Percentiles rank a stretch among this genome's conserved stretches.
phyloP scores from a whole-genome alignment of 352 stramenopile species.

The Phytophthora pseudosyringae region DNA sequence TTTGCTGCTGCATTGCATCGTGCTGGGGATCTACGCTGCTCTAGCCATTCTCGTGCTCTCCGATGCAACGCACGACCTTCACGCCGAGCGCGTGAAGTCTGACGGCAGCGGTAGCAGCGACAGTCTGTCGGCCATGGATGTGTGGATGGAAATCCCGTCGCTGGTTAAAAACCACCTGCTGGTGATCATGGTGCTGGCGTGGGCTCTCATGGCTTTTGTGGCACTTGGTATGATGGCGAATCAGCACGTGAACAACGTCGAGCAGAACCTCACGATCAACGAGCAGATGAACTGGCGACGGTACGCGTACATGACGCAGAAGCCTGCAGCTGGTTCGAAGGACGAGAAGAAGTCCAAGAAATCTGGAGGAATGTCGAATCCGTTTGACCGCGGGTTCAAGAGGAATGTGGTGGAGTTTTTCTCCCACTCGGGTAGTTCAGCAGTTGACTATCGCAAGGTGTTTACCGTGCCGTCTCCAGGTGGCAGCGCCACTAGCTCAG shows the following conservation, averaged over 20 bases:
- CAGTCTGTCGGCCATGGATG: constrained; percentile 50
- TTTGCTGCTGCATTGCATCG: constrained; percentile 66
- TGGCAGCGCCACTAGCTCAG: constrained; percentile 18
- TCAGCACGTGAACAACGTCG: constrained; percentile 71
- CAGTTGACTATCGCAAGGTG: constrained; percentile 51
- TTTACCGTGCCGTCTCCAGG: constrained; percentile 36
- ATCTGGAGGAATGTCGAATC: constrained; percentile 39
- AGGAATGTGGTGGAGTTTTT: constrained; percentile 63
- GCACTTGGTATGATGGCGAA: constrained; percentile 67
- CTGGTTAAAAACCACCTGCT: constrained; percentile 63
- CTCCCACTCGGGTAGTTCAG: constrained; percentile 34
- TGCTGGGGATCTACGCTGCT: constrained; percentile 53
- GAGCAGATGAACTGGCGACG: constrained; percentile 86
- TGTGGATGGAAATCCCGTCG: constrained; percentile 66
- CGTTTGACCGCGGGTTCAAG: constrained; percentile 52
- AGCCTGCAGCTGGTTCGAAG: constrained; percentile 7
- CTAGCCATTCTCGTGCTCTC: constrained; percentile 52
- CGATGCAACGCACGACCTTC: constrained; percentile 42
- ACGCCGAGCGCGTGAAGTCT: constrained; percentile 35
- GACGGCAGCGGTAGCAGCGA: constrained; percentile 24
- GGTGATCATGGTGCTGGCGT: constrained; percentile 66
- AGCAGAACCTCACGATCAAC: constrained; percentile 82
- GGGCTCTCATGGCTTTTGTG: constrained; percentile 51
- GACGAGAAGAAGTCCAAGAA: constrained; percentile 23
- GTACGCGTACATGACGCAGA: constrained; percentile 66